Conservation (phyloP, 2,329 filamentous ascomycete genomes). For the Metarhizium humberi region DNA sequence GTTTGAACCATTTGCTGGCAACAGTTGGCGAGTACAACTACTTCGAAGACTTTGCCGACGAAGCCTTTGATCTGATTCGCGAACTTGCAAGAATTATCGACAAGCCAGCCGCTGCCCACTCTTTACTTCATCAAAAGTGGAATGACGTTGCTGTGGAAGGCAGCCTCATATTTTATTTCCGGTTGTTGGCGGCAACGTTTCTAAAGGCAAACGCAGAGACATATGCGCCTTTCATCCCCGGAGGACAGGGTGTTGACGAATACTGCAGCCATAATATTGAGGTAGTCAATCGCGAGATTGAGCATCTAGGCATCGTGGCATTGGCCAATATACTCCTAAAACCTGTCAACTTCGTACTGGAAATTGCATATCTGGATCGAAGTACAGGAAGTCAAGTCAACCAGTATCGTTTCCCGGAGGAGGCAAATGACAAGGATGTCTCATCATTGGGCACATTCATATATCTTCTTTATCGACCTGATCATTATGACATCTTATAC, state of each 20-base stretch:
- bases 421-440: slow-evolving; percentile 35
- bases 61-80: slow-evolving; percentile 58
- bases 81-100: slow-evolving; percentile 51
- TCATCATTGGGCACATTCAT: slow-evolving; percentile 40
- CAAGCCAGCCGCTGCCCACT: slow-evolving; percentile 46
- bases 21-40: slow-evolving; percentile 62
- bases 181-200: slow-evolving; percentile 76
- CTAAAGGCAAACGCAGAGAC: slow-evolving; percentile 63
- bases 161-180: slow-evolving; percentile 74
- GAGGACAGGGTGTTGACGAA: slow-evolving; percentile 47
- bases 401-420: slow-evolving; percentile 53
- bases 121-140: slow-evolving; percentile 55
- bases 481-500: slow-evolving; percentile 94
- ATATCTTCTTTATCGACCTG: slow-evolving; percentile 56
- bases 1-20: slow-evolving; percentile 61
- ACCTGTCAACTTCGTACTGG: slow-evolving; percentile 67
- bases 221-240: slow-evolving; percentile 64
- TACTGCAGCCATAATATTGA: slow-evolving; percentile 68
- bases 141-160: slow-evolving; percentile 61
- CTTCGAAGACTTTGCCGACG: slow-evolving; percentile 75
- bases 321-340: slow-evolving; percentile 72
- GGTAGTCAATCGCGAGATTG: slow-evolving; percentile 72
- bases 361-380: slow-evolving; percentile 86
- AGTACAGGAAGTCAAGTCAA: slow-evolving; percentile 72
- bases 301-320: slow-evolving; percentile 74